Percentiles rank a stretch among this genome's conserved stretches.
phyloP scores from a whole-genome alignment of 2,329 filamentous ascomycete species.

The Aureobasidium mangrovei region DNA sequence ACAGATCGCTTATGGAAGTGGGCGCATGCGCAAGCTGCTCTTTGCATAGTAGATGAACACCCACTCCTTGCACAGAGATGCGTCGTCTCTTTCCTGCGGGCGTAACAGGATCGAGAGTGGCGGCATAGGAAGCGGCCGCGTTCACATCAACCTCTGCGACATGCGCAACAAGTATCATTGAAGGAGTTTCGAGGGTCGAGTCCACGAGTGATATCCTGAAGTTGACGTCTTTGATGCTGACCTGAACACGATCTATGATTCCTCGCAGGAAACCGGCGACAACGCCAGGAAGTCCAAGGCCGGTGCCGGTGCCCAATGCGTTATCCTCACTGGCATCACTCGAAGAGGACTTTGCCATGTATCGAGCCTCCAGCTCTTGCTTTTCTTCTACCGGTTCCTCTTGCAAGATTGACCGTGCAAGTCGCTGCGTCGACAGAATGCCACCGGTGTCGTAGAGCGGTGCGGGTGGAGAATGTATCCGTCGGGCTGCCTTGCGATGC shows the following conservation, averaged over 20 bases:
- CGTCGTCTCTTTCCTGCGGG: not conserved
- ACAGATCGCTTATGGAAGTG: constrained; percentile 2
- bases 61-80: not conserved
- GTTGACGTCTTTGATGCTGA: constrained; percentile 56
- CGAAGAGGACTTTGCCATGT: constrained; percentile 52
- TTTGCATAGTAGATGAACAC: not conserved
- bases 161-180: not conserved
- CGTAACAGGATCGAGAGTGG: too few relatives aligned
- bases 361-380: constrained; percentile 58
- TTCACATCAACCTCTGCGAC: not conserved
- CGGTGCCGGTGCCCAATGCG: constrained; percentile 59
- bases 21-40: not conserved
- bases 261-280: constrained; percentile 65
- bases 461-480: constrained; percentile 26
- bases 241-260: constrained; percentile 60
- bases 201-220: constrained; percentile 37
- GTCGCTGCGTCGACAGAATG: constrained; percentile 60
- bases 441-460: constrained; percentile 24
- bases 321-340: constrained; percentile 49
- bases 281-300: constrained; percentile 60
- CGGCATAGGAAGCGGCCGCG: not conserved
- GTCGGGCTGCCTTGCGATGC: constrained; percentile 28
- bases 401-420: constrained; percentile 71
- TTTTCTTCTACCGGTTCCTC: constrained; percentile 59
- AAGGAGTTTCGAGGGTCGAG: not conserved